Conservation (phyloP, 805 yeast genomes). For the Cyberlindnera euphorbiae region DNA sequence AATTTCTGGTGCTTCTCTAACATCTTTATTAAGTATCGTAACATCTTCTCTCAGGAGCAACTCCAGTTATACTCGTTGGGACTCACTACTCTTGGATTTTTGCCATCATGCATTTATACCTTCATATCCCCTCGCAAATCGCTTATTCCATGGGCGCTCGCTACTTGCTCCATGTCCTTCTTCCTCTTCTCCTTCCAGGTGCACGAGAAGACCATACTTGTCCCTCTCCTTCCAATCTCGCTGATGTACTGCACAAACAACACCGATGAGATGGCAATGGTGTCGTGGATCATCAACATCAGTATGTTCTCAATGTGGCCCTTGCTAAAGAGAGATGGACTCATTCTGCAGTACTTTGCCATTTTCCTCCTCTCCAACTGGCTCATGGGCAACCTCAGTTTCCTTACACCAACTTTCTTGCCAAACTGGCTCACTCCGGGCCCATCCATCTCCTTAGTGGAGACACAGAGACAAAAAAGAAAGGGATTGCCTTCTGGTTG, state of each 20-base stretch:
- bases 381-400: conserved; percentile 64
- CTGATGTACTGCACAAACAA: conserved; percentile 52
- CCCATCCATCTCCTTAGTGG: conserved; percentile 34
- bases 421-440: conserved; percentile 41
- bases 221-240: conserved; percentile 84
- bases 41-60: conserved; percentile 46
- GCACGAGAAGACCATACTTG: conserved; percentile 86
- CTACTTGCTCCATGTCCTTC: conserved; percentile 82
- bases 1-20: conserved; percentile 97
- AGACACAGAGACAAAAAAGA: conserved; percentile 31
- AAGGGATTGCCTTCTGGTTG: conserved; percentile 44
- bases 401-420: conserved; percentile 41
- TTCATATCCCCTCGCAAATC: conserved; percentile 48
- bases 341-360: conserved; percentile 66
- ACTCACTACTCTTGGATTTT: conserved; percentile 46
- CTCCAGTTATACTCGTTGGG: conserved; percentile 55
- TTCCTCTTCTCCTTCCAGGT: conserved; percentile 92
- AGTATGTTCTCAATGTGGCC: conserved; percentile 89
- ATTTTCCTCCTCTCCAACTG: conserved; percentile 66
- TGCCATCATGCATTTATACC: conserved; percentile 51
- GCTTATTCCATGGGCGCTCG: conserved; percentile 65
- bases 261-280: conserved; percentile 60
- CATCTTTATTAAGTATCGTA: conserved; percentile 64
- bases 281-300: conserved; percentile 83
- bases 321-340: conserved; percentile 67